Evolutionary conservation across 179 eudicot genomes (phyloP), one percentile per base, ranked within the genome.

Genomic region (Gypsophila paniculata): DNA sequence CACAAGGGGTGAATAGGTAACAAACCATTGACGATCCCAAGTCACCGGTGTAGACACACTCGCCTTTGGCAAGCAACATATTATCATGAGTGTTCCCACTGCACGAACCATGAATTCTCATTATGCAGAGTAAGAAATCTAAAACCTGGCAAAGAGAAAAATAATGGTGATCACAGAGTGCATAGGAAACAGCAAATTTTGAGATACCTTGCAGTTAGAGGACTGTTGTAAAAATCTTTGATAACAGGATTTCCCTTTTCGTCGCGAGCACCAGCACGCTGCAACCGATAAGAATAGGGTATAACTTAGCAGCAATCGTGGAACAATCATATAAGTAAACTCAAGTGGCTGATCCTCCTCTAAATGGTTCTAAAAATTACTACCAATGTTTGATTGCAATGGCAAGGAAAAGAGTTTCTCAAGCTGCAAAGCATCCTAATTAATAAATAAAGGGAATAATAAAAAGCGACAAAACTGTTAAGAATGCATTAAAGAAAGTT

Each of bases 191-290:
- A 15, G 42, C 63, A 63, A 63, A 44, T 12, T 72, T 65, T 61
- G 38, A 61, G 13, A 79, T 82, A 90, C 97, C 99, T 94, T 61
- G 97, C 95, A 66, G 96, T 90, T 70, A 94, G 88, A 39, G 96
- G 95, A 78, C 97, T 86, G 77, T 83, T 88, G 81, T 81, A 92
- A 75, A 79, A 82, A 74, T 94, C 99, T 79, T 91, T 88, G 59
- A 89, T 91, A 72, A 94, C 85, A 52, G 96, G 93, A 73, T 84
- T 74, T 68, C 99, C 96, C 73, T 79, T 90, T 17, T 92, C 99
- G 85, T 91, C 97, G 69, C 86, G 93, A 80, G 94, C 95, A 78
- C 97, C 97, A 81, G 97, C 93, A 75, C 83, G 95, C 99, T 94
- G 81, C 71, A 82, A 55, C 34, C 34, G 4, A 29, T 29, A 29